phyloP scores from a whole-genome alignment of 345 rosid genomes.

The Raphanus raphanistrum region DNA sequence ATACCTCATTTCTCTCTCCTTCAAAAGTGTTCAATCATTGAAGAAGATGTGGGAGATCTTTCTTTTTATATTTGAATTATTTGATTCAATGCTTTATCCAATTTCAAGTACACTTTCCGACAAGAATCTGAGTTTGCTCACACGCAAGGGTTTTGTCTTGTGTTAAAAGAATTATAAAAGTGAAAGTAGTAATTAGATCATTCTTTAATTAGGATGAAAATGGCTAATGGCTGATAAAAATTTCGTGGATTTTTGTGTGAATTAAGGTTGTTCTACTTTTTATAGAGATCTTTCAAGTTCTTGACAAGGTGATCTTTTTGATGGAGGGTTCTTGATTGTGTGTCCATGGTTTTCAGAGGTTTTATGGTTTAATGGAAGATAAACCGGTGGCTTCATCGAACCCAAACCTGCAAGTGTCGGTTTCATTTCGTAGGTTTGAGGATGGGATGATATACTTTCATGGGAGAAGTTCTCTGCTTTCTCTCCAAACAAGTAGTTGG shows the following conservation, averaged over 20 bases:
- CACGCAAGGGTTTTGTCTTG: background rate
- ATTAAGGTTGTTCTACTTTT: constrained; percentile 17
- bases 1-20: background rate
- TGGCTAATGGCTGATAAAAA: constrained; percentile 13
- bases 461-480: constrained; percentile 95
- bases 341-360: constrained; percentile 18
- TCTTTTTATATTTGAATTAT: constrained; percentile 22
- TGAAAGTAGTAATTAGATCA: constrained; percentile 18
- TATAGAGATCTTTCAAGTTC: constrained; percentile 15
- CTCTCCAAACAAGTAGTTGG: constrained; percentile 88
- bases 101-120: background rate
- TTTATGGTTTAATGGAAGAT: constrained; percentile 33
- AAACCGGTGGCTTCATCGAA: constrained; percentile 49
- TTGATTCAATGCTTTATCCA: background rate
- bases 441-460: constrained; percentile 76
- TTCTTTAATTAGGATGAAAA: constrained; percentile 26
- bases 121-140: background rate
- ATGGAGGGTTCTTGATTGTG: constrained; percentile 6
- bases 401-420: constrained; percentile 67
- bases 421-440: constrained; percentile 89
- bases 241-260: constrained; percentile 22
- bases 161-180: background rate
- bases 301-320: constrained; percentile 26
- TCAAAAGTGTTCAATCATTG: constrained; percentile 21
- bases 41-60: constrained; percentile 5